Evolutionary conservation across 2,329 filamentous ascomycete genomes (phyloP).

Genomic region (Fusarium subtropicale): DNA sequence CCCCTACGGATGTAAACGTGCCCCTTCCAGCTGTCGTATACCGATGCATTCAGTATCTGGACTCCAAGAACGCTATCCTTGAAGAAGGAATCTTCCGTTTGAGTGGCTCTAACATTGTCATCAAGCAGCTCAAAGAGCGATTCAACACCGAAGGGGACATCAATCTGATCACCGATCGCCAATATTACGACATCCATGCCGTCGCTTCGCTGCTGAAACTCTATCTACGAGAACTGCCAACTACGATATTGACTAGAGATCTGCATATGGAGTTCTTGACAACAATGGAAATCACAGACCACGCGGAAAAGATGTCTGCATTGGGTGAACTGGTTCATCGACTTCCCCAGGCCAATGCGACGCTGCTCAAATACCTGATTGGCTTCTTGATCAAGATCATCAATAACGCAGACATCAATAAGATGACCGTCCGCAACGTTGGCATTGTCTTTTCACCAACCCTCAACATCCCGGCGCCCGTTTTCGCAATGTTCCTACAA

Average conservation of each 20-base stretch:
- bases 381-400: constrained; percentile 92
- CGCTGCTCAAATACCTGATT: constrained; percentile 85
- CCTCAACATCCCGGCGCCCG: constrained; percentile 92
- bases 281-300: constrained; percentile 81
- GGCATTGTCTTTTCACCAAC: constrained; percentile 98
- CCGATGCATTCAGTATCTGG: constrained; percentile 92
- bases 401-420: constrained; percentile 89
- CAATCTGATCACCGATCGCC: constrained; percentile 82
- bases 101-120: constrained; percentile 95
- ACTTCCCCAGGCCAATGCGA: constrained; percentile 83
- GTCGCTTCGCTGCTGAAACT: constrained; percentile 94
- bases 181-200: constrained; percentile 95
- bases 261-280: constrained; percentile 89
- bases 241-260: constrained; percentile 90
- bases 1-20: constrained; percentile 77
- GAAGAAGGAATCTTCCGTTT: constrained; percentile 98
- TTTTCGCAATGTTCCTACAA: constrained; percentile 93
- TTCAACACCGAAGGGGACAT: constrained; percentile 96
- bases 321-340: constrained; percentile 83
- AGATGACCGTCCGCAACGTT: constrained; percentile 98
- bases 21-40: constrained; percentile 93
- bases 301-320: constrained; percentile 78
- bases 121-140: constrained; percentile 88
- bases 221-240: constrained; percentile 91
- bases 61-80: constrained; percentile 79